These are phyloP conservation scores for Curvularia sp. DNA, from an alignment of 2,329 filamentous ascomycete genomes.

Conservation along the genomic window DNA sequence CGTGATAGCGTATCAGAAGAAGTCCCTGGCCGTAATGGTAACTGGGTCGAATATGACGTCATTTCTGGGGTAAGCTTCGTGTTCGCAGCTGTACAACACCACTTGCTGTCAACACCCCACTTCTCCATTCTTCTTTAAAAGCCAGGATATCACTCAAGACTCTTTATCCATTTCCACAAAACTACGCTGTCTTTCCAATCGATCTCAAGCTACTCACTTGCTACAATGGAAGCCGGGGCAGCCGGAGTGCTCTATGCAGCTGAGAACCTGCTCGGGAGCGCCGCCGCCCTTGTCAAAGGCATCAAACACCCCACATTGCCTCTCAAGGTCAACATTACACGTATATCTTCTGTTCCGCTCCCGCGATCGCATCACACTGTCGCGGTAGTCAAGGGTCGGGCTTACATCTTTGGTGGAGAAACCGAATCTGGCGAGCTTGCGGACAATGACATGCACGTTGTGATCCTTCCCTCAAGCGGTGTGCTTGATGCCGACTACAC, in stretches of 20 bases:
- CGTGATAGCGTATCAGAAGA: background rate
- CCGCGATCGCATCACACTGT: conserved; percentile 60
- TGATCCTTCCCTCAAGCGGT: conserved; percentile 59
- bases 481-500: conserved; percentile 54
- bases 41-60: conserved; percentile 19
- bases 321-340: conserved; percentile 59
- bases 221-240: conserved; percentile 47
- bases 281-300: conserved; percentile 57
- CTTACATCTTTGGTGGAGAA: conserved; percentile 64
- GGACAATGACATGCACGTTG: conserved; percentile 59
- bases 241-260: conserved; percentile 50
- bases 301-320: conserved; percentile 59
- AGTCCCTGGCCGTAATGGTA: background rate
- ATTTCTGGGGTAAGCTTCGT: conserved; percentile 9
- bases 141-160: background rate
- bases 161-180: background rate
- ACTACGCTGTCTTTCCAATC: background rate
- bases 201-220: conserved; percentile 48
- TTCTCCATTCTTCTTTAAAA: background rate
- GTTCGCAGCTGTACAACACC: conserved; percentile 13
- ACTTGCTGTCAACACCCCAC: conserved; percentile 11
- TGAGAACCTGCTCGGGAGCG: conserved; percentile 48
- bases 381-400: conserved; percentile 60
- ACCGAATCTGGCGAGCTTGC: conserved; percentile 51
- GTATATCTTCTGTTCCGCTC: conserved; percentile 55